Evolutionary conservation across 495 filamentous ascomycete genomes (phyloP), one percentile per base, ranked within the genome.

Genomic region (Xylaria flabelliformis): DNA sequence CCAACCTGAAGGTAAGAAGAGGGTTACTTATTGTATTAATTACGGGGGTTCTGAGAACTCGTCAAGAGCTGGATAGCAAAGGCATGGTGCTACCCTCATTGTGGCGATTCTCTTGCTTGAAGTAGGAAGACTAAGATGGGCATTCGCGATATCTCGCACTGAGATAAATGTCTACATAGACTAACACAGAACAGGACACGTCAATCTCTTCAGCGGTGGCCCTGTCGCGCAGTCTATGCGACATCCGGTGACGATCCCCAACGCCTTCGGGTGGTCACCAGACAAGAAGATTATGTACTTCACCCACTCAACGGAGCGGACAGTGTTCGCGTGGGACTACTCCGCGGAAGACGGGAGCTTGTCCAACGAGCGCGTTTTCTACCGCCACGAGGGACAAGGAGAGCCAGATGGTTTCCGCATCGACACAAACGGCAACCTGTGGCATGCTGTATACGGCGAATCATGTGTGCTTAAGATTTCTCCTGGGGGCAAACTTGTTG

Each of bases 201-300:
- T 86, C 65, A 77, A 77, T 74, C 77, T 79, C 41, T 84, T 86
- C 75, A 71, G 80, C 13, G 62, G 69, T 24, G 62, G 70, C 69
- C 21, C 74, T 13, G 65, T 72, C 29, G 70, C 74, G 72, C 75
- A 68, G 71, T 61, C 71, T 13, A 73, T 75, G 63, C 75, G 74
- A 69, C 75, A 79, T 64, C 77, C 78, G 12, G 74, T 96, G 64
- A 91, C 86, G n/a, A 97, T 97, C 74, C 94, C 95, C 61, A 97
- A 98, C 81, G 91, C 92, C 63, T 90, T 95, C 50, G 90, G 90
- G 68, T 97, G 91, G 87, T 88, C 86, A 56, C 82, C 83, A 19
- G 89, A 93, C 75, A 83, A 89, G 74, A 91, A 89, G 78, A 95
- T 87, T 55, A 91, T 95, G 88, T 97, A 93, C 84, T 91, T 94